Evolutionary conservation across 371 early-diverging fungal genomes (phyloP), one percentile per base, ranked within the genome.

Genomic region (Batrachochytrium dendrobatidis): DNA sequence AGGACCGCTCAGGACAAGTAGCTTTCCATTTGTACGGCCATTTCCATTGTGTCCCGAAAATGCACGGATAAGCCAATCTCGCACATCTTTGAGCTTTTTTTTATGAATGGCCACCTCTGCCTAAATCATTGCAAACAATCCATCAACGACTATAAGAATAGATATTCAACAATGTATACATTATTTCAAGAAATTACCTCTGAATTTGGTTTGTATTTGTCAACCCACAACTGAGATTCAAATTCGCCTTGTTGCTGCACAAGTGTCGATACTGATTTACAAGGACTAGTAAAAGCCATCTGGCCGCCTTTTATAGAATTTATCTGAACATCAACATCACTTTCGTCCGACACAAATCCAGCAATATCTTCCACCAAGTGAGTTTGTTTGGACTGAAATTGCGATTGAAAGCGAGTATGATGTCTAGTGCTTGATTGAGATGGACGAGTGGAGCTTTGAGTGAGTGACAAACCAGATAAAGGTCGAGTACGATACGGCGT

Each of bases 1-100:
- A 33, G 86, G 88, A 22, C 88, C 88, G 20, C 80, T 83, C n/a
- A 88, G 63, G 4, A 84, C 72, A 2, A 87, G 69, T 5, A 87
- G 2, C 6, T 32, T 22, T 7, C 54, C n/a, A 32, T 12, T 3
- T 20, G 26, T 34, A 17, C 26, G 20, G 32, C 22, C 12, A 22
- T 30, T 3, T 18, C 2, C 55, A 12, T 20, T 32, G 20, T 4
- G 7, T 20, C 8, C 50, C 51, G 15, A 46, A 39, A 55, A 60
- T 18, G 76, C 64, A 30, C 56, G n/a, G 25, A 53, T 43, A 3
- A 87, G 68, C 86, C 86, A 86, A 4, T 63, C 62, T 15, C 82
- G 68, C 12, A 86, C 81, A 45, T 83, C 75, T 0, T 46, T 61
- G 15, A 83, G 58, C 58, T 83, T 85, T 43, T 52, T 65, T 24